A percentile compares a stretch with the other conserved stretches of the same genome.
These are phyloP conservation scores for Scedosporium minutisporum DNA, from an alignment of 2,329 filamentous ascomycete genomes.

Conservation along the genomic window DNA sequence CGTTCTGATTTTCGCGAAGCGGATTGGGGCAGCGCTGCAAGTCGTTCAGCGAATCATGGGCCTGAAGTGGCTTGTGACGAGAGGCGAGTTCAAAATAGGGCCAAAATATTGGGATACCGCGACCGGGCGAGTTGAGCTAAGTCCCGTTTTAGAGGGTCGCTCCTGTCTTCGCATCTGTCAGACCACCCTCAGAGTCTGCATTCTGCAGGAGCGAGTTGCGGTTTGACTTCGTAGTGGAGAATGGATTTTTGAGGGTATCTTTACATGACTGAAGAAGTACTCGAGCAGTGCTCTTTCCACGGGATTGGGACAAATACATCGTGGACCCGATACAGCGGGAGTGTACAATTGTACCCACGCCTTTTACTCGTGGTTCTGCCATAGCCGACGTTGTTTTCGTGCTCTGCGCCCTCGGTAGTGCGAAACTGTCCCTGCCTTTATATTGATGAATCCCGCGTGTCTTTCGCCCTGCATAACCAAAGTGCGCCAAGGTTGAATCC, in stretches of 20 bases:
- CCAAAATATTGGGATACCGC: background rate
- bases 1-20: background rate
- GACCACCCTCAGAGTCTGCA: background rate
- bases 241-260: background rate
- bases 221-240: background rate
- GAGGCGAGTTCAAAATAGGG: background rate
- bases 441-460: background rate
- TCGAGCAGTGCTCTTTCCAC: background rate
- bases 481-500: background rate
- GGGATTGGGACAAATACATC: background rate
- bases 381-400: background rate
- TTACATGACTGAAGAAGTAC: background rate
- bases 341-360: background rate
- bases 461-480: background rate
- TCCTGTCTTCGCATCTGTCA: background rate
- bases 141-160: background rate
- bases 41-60: background rate
- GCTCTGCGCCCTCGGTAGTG: background rate
- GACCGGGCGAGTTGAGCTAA: background rate
- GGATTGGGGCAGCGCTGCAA: background rate
- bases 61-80: background rate
- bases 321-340: background rate
- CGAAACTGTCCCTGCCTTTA: background rate
- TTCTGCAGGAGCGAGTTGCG: background rate
- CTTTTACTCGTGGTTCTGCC: background rate